Evolutionary conservation across 768 basidiomycete genomes (phyloP).

Genomic region (Tulasnella sp.): DNA sequence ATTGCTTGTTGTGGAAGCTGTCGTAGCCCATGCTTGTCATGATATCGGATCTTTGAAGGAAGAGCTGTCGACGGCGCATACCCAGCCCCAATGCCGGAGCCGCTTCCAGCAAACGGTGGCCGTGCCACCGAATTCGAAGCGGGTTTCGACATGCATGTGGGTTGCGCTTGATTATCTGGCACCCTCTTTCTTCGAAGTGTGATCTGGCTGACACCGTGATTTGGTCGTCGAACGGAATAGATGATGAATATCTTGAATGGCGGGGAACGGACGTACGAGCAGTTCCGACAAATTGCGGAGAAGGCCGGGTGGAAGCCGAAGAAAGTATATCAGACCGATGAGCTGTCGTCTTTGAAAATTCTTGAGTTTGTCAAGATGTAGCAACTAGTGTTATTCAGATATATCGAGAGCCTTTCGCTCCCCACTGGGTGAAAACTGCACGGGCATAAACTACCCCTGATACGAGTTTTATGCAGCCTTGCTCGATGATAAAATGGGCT

Average conservation of each 20-base stretch:
- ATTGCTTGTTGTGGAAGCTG: background rate
- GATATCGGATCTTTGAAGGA: background rate
- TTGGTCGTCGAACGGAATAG: too few species aligned
- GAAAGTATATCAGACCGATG: background rate
- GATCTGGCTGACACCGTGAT: too few species aligned
- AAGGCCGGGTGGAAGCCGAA: constrained; percentile 5
- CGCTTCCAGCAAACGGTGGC: constrained; percentile 11
- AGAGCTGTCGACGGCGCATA: constrained; percentile 5
- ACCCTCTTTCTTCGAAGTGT: too few species aligned
- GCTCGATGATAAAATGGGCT: too few species aligned
- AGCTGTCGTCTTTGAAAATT: constrained; percentile 8
- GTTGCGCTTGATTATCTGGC: too few species aligned
- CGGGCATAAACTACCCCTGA: too few species aligned
- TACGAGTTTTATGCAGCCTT: too few species aligned
- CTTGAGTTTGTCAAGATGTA: constrained; percentile 5
- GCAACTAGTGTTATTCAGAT: too few species aligned
- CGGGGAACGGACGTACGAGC: background rate
- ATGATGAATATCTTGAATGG: background rate
- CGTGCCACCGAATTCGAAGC: constrained; percentile 15
- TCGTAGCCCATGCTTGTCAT: constrained; percentile 5
- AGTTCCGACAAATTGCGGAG: background rate
- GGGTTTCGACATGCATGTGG: background rate
- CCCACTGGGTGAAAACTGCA: too few species aligned
- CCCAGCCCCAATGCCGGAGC: constrained; percentile 12
- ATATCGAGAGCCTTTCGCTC: too few species aligned